Conservation (phyloP, 2,329 filamentous ascomycete genomes). For the Ascochyta rabiei region DNA sequence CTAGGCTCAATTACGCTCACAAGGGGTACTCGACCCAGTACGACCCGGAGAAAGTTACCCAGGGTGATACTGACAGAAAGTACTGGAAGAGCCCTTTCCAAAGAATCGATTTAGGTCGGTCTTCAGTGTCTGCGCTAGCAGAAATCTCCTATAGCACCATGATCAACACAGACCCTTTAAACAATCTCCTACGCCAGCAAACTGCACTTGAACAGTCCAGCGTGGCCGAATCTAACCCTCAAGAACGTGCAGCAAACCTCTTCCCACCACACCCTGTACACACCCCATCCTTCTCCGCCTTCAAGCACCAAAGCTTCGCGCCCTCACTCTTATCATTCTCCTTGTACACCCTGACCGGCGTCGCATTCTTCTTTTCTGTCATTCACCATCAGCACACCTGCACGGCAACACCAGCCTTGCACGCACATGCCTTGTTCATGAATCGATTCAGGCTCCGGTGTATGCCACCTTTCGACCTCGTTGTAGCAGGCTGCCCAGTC, state of each 20-base stretch:
- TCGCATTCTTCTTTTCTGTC: not conserved
- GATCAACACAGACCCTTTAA: not conserved
- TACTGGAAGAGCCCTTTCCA: not conserved
- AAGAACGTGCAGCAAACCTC: not conserved
- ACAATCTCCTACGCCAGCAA: not conserved
- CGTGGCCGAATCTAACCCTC: too few relatives aligned
- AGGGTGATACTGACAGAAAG: not conserved
- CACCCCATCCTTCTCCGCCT: conserved; percentile 6
- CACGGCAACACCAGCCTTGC: not conserved
- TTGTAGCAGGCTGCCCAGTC: conserved; percentile 22
- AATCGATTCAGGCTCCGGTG: conserved; percentile 1
- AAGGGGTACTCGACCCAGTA: not conserved
- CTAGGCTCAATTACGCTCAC: not conserved
- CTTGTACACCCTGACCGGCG: conserved; percentile 3
- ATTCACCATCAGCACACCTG: not conserved
- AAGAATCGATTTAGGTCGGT: not conserved
- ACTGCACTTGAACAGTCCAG: not conserved
- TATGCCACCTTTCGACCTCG: conserved; percentile 13
- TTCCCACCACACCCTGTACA: conserved; percentile 12
- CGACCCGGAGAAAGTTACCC: not conserved
- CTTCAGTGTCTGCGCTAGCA: not conserved
- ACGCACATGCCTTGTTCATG: conserved; percentile 8
- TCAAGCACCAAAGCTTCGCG: conserved; percentile 11
- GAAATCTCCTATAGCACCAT: not conserved
- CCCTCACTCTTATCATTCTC: not conserved